These are phyloP conservation scores for Boechera stricta DNA, from an alignment of 345 rosid species.

Conservation along the genomic window DNA sequence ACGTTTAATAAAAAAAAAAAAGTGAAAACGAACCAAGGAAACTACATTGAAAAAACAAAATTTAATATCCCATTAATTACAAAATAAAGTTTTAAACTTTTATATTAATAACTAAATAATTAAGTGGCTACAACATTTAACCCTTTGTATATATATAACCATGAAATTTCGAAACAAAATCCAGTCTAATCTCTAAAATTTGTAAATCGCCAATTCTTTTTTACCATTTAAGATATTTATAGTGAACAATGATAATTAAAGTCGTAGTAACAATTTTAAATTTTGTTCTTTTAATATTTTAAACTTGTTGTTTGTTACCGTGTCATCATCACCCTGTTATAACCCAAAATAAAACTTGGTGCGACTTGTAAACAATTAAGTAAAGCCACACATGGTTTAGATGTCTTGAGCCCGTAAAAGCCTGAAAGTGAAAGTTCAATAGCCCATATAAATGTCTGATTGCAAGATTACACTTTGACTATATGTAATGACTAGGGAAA, in stretches of 20 bases:
- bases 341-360: neutral
- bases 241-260: too few relatives aligned
- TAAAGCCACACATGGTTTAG: neutral
- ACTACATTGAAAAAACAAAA: neutral
- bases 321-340: too few relatives aligned
- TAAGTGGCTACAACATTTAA: too few relatives aligned
- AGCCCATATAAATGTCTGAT: neutral
- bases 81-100: neutral
- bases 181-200: too few relatives aligned
- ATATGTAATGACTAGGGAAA: neutral
- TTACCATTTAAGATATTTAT: too few relatives aligned
- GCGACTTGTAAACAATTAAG: neutral
- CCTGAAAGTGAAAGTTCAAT: slow-evolving; percentile 5
- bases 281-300: too few relatives aligned
- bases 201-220: too few relatives aligned
- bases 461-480: neutral
- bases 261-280: too few relatives aligned
- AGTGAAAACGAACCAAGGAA: neutral
- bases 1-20: neutral
- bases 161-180: too few relatives aligned
- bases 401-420: slow-evolving; percentile 9
- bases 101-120: too few relatives aligned
- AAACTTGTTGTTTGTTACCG: too few relatives aligned
- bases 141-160: too few relatives aligned
- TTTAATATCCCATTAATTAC: neutral